A percentile compares a stretch with the other conserved stretches of the same genome.
Evolutionary conservation across 345 rosid species (phyloP).

Genomic region (Gossypium rotundifolium): DNA sequence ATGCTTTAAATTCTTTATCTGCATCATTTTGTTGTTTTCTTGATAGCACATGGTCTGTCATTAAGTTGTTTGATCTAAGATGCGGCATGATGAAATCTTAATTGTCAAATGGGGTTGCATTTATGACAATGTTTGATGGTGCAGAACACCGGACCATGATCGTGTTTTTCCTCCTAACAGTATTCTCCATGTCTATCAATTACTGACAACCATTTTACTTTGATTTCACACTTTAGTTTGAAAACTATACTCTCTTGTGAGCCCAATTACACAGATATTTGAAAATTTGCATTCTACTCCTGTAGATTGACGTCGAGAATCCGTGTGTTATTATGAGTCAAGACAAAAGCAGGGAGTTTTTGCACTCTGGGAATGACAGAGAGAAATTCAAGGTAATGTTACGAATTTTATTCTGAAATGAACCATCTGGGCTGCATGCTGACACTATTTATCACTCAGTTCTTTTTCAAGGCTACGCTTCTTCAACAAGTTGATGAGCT

Average conservation of each 20-base stretch:
- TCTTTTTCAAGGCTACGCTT: conserved; percentile 91
- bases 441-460: conserved; percentile 44
- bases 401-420: conserved; percentile 7
- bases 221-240: background rate
- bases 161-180: background rate
- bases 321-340: conserved; percentile 98
- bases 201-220: background rate
- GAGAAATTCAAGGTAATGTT: conserved; percentile 82
- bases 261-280: background rate
- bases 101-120: background rate
- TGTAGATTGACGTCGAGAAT: conserved; percentile 95
- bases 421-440: conserved; percentile 19
- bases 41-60: background rate
- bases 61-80: background rate
- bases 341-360: conserved; percentile 96
- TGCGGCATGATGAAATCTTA: background rate
- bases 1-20: background rate
- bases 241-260: background rate
- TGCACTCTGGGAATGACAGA: conserved; percentile 94
- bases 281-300: conserved; percentile 4
- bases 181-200: background rate
- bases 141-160: background rate
- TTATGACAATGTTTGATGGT: background rate
- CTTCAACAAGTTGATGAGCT: conserved; percentile 96
- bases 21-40: conserved; percentile 1